Percentiles rank a stretch among this genome's conserved stretches.
Evolutionary conservation across 495 filamentous ascomycete species (phyloP).

Genomic region (Aspergillus kassunensis): DNA sequence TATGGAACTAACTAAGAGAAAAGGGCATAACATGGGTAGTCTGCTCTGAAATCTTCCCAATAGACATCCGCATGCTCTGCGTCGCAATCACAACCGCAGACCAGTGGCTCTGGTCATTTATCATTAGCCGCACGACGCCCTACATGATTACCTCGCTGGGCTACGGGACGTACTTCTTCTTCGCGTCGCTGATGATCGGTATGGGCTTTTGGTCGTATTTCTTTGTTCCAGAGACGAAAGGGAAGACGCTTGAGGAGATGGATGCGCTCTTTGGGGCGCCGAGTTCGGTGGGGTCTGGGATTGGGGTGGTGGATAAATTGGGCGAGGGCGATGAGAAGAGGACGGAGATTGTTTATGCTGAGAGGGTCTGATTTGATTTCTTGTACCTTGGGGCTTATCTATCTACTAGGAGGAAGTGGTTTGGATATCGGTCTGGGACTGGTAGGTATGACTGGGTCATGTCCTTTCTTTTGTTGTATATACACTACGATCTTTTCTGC

Average conservation of each 20-base stretch:
- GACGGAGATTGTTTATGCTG: not conserved
- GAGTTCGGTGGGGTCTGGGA: not conserved
- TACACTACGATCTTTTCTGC: too few relatives aligned
- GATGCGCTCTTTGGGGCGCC: slow-evolving; percentile 24
- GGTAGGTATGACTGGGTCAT: too few relatives aligned
- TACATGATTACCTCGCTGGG: slow-evolving; percentile 43
- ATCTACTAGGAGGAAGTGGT: too few relatives aligned
- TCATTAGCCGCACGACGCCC: slow-evolving; percentile 37
- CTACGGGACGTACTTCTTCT: slow-evolving; percentile 49
- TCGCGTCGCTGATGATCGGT: slow-evolving; percentile 28
- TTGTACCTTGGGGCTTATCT: too few relatives aligned
- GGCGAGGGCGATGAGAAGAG: not conserved
- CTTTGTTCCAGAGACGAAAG: slow-evolving; percentile 60
- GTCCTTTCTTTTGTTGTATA: too few relatives aligned
- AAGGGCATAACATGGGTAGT: slow-evolving; percentile 52
- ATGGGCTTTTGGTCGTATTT: slow-evolving; percentile 54
- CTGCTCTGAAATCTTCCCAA: slow-evolving; percentile 36
- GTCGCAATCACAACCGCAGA: slow-evolving; percentile 42
- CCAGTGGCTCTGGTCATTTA: slow-evolving; percentile 45
- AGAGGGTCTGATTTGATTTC: not conserved
- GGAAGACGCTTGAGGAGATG: slow-evolving; percentile 46
- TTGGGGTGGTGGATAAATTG: not conserved
- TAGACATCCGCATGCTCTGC: slow-evolving; percentile 45
- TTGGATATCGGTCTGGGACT: too few relatives aligned
- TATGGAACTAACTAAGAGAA: too few relatives aligned